phyloP scores from a whole-genome alignment of 169 alveolate genomes.

The Plasmodium blacklocki region DNA sequence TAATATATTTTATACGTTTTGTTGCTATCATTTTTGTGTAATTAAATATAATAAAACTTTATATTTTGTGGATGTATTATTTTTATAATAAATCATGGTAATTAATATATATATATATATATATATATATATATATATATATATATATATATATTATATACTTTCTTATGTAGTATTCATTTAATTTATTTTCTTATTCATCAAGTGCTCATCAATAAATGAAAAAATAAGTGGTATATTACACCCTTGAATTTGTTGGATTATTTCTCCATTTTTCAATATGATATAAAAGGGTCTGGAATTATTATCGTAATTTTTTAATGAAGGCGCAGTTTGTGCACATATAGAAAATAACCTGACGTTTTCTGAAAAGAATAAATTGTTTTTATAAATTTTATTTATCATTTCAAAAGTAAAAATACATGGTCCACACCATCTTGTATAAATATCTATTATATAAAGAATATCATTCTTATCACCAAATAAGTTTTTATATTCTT shows the following conservation, averaged over 20 bases:
- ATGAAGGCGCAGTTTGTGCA: constrained; percentile 54
- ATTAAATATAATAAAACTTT: too few relatives aligned
- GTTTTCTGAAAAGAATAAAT: constrained; percentile 42
- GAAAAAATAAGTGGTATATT: constrained; percentile 68
- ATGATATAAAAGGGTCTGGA: constrained; percentile 74
- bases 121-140: too few relatives aligned
- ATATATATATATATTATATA: too few relatives aligned
- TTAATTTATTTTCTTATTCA: constrained; percentile 12
- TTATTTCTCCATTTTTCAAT: constrained; percentile 74
- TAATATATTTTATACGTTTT: too few relatives aligned
- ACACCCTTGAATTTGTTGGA: constrained; percentile 70
- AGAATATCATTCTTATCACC: constrained; percentile 67
- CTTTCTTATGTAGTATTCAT: not conserved
- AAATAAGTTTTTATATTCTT: constrained; percentile 69
- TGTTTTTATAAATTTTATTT: constrained; percentile 59
- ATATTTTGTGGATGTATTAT: too few relatives aligned
- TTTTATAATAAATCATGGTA: too few relatives aligned
- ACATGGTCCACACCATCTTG: constrained; percentile 77
- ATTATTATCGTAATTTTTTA: constrained; percentile 72
- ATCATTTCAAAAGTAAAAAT: constrained; percentile 72
- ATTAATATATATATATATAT: too few relatives aligned
- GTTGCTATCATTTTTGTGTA: too few relatives aligned
- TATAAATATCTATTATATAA: constrained; percentile 70
- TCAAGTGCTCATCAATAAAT: constrained; percentile 61
- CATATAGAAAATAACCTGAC: constrained; percentile 73